phyloP scores from a whole-genome alignment of 2,329 filamentous ascomycete species.

The Fusarium miscanthi region DNA sequence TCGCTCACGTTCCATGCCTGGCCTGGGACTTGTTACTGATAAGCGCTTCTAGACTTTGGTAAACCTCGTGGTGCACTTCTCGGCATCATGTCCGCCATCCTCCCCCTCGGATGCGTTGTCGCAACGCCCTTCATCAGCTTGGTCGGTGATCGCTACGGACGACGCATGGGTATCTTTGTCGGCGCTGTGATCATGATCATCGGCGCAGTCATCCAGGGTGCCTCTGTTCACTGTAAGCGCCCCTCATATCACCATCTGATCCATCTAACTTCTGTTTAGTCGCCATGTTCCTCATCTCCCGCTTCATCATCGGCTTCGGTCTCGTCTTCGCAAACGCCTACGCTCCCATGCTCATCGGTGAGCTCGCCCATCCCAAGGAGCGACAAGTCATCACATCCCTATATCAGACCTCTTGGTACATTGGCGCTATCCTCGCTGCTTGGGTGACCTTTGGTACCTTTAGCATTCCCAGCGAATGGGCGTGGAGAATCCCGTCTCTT shows the following conservation, averaged over 20 bases:
- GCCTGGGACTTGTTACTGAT: neutral
- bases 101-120: conserved; percentile 5
- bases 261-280: conserved; percentile 39
- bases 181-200: conserved; percentile 1
- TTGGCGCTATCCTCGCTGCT: conserved; percentile 57
- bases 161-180: conserved; percentile 10
- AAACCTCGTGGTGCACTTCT: conserved; percentile 46
- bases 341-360: conserved; percentile 63
- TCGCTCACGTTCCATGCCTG: fast-evolving
- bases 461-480: conserved; percentile 44
- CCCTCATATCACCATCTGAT: fast-evolving
- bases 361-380: conserved; percentile 64
- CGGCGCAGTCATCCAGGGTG: neutral
- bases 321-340: conserved; percentile 63
- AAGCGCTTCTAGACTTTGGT: neutral
- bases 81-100: conserved; percentile 10
- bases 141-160: conserved; percentile 6
- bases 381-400: conserved; percentile 63
- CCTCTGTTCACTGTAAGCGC: neutral
- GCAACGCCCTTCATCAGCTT: conserved; percentile 3
- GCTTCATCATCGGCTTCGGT: conserved; percentile 65
- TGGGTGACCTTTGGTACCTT: conserved; percentile 56
- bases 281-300: conserved; percentile 64
- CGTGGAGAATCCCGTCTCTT: conserved; percentile 48
- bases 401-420: conserved; percentile 62